Percentiles rank a stretch among this genome's conserved stretches.
Conservation (phyloP, 164 flowering plant genomes). For the Paratinospora sagittata region DNA sequence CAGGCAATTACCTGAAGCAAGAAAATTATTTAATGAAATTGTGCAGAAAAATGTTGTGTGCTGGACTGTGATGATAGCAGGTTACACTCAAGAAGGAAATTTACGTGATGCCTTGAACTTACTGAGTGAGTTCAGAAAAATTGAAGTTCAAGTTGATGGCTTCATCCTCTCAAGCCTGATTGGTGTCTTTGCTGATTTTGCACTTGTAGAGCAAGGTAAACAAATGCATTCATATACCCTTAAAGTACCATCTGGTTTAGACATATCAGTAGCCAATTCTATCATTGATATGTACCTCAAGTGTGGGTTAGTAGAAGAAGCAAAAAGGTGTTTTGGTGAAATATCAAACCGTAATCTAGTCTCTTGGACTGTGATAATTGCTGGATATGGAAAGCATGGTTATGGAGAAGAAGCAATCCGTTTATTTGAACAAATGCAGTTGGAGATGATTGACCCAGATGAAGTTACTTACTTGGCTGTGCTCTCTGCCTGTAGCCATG, state of each 20-base stretch:
- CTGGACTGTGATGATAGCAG: slow-evolving; percentile 64
- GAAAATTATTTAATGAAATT: slow-evolving; percentile 39
- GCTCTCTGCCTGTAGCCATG: slow-evolving; percentile 81
- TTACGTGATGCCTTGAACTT: slow-evolving; percentile 44
- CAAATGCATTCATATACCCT: slow-evolving; percentile 57
- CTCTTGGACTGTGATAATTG: slow-evolving; percentile 77
- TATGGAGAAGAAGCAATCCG: slow-evolving; percentile 50
- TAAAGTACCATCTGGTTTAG: slow-evolving; percentile 51
- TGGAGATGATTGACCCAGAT: slow-evolving; percentile 48
- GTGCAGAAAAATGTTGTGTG: slow-evolving; percentile 47
- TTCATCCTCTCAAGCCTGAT: slow-evolving; percentile 61
- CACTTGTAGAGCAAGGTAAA: slow-evolving; percentile 68
- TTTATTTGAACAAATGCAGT: slow-evolving; percentile 47
- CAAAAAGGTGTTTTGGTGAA: slow-evolving; percentile 40
- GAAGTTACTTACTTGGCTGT: slow-evolving; percentile 66
- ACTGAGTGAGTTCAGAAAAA: slow-evolving; percentile 45
- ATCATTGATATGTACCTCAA: slow-evolving; percentile 78
- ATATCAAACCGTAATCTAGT: slow-evolving; percentile 43
- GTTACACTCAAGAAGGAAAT: slow-evolving; percentile 61
- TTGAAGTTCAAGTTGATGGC: slow-evolving; percentile 41
- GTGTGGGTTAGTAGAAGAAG: slow-evolving; percentile 62
- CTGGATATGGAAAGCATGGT: slow-evolving; percentile 83
- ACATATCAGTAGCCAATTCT: slow-evolving; percentile 59
- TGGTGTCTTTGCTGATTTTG: slow-evolving; percentile 69
- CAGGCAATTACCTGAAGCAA: slow-evolving; percentile 33